Conservation (phyloP, 2,329 filamentous ascomycete genomes). For the Passalora sequoiae region DNA sequence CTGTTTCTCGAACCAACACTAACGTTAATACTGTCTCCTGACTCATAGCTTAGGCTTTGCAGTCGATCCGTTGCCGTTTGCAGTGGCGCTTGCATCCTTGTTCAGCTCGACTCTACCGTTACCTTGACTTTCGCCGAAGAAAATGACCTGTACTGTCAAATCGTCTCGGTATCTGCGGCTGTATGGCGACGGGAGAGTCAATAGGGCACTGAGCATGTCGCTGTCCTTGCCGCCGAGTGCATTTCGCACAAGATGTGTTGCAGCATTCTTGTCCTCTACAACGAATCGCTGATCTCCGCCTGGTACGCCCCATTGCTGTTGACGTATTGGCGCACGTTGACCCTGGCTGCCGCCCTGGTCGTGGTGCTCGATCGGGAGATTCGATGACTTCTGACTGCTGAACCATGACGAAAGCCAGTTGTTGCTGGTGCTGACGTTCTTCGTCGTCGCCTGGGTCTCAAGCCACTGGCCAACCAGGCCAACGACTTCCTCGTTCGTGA, state of each 20-base stretch:
- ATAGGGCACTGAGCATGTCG: conserved; percentile 86
- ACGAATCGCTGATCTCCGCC: conserved; percentile 76
- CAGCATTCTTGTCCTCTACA: conserved; percentile 91
- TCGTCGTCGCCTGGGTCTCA: conserved; percentile 60
- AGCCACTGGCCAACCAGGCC: conserved; percentile 96
- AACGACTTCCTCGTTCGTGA: conserved; percentile 96
- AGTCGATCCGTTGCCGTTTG: conserved; percentile 21
- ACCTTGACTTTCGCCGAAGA: conserved; percentile 79
- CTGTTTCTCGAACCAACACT: not conserved
- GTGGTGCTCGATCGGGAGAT: conserved; percentile 70
- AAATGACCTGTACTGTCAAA: conserved; percentile 94
- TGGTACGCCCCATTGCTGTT: conserved; percentile 84
- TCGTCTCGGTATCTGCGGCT: conserved; percentile 91
- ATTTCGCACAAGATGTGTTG: conserved; percentile 91
- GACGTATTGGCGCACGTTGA: conserved; percentile 79
- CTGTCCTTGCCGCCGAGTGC: conserved; percentile 87
- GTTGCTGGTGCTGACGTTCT: conserved; percentile 40
- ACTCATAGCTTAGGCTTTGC: conserved; percentile 27
- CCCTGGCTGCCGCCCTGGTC: conserved; percentile 52
- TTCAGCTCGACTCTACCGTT: conserved; percentile 78
- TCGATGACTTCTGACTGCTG: conserved; percentile 39
- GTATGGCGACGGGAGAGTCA: conserved; percentile 87
- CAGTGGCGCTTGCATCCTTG: conserved; percentile 69
- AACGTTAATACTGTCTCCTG: not conserved
- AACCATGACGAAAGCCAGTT: conserved; percentile 73